phyloP scores from a whole-genome alignment of 257 asterid species.

The Apocynum venetum region DNA sequence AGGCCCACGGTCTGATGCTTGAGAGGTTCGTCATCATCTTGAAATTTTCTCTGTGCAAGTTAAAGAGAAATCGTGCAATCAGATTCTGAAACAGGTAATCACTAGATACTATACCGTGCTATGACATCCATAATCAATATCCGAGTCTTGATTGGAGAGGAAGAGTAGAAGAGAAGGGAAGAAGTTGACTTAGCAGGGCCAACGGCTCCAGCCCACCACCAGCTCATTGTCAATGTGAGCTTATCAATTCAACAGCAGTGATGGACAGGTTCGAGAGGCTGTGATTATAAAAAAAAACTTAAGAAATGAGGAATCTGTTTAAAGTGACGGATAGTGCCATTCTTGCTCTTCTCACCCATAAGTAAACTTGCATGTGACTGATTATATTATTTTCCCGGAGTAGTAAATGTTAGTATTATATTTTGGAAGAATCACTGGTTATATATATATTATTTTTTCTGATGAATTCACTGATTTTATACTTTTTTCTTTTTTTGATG shows the following conservation, averaged over 20 bases:
- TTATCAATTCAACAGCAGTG: background rate
- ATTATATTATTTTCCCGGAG: too few relatives aligned
- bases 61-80: background rate
- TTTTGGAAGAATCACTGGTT: too few relatives aligned
- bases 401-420: too few relatives aligned
- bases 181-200: slow-evolving; percentile 70
- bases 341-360: too few relatives aligned
- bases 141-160: background rate
- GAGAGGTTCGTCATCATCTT: slow-evolving; percentile 52
- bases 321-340: too few relatives aligned
- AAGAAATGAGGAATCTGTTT: too few relatives aligned
- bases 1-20: slow-evolving; percentile 71
- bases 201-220: slow-evolving; percentile 94
- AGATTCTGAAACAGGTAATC: background rate
- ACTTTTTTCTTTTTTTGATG: too few relatives aligned
- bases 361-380: too few relatives aligned
- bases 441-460: too few relatives aligned
- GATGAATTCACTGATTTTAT: too few relatives aligned
- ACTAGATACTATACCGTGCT: background rate
- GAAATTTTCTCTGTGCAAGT: slow-evolving; percentile 48
- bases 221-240: slow-evolving; percentile 39
- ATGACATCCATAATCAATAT: background rate
- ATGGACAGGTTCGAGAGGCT: background rate
- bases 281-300: background rate
- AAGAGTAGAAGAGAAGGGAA: background rate